These are phyloP conservation scores for Silene vulgaris DNA, from an alignment of 179 eudicot species.

Conservation along the genomic window DNA sequence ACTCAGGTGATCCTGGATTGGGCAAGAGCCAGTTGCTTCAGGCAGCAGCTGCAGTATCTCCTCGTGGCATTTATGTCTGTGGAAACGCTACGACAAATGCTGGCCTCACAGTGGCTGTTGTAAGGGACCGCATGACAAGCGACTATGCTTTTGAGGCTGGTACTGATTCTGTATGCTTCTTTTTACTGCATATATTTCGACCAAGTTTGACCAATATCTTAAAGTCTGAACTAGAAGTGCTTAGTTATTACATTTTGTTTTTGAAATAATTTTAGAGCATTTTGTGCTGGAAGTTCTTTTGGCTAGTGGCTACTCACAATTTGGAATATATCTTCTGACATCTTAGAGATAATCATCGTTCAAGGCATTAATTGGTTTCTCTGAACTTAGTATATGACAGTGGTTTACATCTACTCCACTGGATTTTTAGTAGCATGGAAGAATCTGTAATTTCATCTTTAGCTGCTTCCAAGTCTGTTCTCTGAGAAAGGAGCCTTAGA, in stretches of 20 bases:
- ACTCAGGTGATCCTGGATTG: conserved; percentile 90
- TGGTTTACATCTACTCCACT: not conserved
- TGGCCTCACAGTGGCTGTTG: conserved; percentile 98
- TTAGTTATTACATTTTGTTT: not conserved
- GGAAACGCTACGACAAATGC: conserved; percentile 98
- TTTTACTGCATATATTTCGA: conserved; percentile 14
- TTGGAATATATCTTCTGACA: not conserved
- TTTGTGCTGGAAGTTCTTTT: conserved; percentile 1
- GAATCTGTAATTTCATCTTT: conserved; percentile 5
- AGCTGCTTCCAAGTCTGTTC: conserved; percentile 1
- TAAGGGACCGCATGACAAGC: conserved; percentile 86
- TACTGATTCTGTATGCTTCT: conserved; percentile 28
- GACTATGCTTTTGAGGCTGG: conserved; percentile 99
- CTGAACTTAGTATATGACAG: not conserved
- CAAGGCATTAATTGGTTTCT: not conserved
- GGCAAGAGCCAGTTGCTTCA: conserved; percentile 92
- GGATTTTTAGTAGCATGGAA: conserved; percentile 3
- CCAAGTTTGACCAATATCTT: not conserved
- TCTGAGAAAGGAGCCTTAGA: not conserved
- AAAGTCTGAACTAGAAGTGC: conserved; percentile 10
- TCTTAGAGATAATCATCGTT: conserved; percentile 9
- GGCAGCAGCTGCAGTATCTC: conserved; percentile 94
- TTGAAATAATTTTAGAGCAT: not conserved
- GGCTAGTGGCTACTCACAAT: not conserved
- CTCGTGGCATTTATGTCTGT: conserved; percentile 98